Conservation (phyloP, 495 filamentous ascomycete species). For the Talaromyces thailandensis region DNA sequence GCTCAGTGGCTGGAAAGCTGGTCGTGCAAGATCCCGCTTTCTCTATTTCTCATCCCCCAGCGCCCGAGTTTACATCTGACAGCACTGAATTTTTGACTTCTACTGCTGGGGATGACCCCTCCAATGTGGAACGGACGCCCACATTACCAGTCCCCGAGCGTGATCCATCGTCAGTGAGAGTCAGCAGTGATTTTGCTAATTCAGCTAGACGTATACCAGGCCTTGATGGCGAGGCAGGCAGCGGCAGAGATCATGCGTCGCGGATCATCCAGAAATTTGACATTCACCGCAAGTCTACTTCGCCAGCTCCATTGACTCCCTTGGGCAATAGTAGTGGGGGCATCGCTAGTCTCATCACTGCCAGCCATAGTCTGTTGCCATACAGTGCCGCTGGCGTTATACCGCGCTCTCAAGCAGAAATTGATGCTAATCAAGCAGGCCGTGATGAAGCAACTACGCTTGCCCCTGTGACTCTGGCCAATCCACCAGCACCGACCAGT, state of each 20-base stretch:
- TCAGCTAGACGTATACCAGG: conserved; percentile 36
- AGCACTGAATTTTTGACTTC: conserved; percentile 57
- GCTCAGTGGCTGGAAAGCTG: conserved; percentile 47
- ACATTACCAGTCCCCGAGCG: conserved; percentile 60
- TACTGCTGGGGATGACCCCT: conserved; percentile 44
- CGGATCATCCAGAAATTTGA: conserved; percentile 90
- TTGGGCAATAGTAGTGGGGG: conserved; percentile 45
- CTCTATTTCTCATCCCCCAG: conserved; percentile 78
- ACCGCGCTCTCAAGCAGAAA: conserved; percentile 22
- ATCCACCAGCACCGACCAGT: conserved; percentile 76
- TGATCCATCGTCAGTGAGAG: conserved; percentile 47
- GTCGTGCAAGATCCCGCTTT: conserved; percentile 71
- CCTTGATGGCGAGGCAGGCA: conserved; percentile 50
- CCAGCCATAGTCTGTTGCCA: conserved; percentile 70
- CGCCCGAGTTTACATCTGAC: conserved; percentile 82
- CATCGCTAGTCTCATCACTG: conserved; percentile 81
- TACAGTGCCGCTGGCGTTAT: conserved; percentile 29
- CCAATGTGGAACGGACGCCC: conserved; percentile 46
- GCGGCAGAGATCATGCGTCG: conserved; percentile 66
- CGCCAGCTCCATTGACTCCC: conserved; percentile 28
- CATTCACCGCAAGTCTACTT: conserved; percentile 70
- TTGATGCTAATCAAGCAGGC: conserved; percentile 17
- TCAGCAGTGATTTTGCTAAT: conserved; percentile 61
- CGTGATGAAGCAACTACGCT: conserved; percentile 51
- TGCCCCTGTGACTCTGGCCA: conserved; percentile 75